phyloP scores from a whole-genome alignment of 805 yeast genomes.

The Teunomyces panamensis region DNA sequence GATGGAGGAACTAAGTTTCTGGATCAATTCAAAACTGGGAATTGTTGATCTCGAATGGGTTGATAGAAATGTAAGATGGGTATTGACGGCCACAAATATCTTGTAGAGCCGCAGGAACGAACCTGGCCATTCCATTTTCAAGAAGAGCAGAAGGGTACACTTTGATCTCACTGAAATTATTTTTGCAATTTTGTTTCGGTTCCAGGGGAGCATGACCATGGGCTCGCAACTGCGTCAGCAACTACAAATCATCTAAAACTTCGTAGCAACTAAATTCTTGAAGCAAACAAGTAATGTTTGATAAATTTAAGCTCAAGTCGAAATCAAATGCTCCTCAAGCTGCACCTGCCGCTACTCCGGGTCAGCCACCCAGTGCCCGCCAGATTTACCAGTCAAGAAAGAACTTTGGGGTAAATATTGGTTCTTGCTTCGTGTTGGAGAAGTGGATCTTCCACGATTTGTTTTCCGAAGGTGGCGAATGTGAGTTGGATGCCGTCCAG shows the following conservation, averaged over 20 bases:
- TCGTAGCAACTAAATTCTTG: conserved; percentile 5
- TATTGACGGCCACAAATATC: conserved; percentile 27
- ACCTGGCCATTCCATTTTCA: conserved; percentile 3
- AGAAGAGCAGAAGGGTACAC: not conserved
- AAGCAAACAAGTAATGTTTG: conserved; percentile 20
- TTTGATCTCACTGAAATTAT: not conserved
- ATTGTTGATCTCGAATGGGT: conserved; percentile 33
- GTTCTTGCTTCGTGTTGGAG: conserved; percentile 76
- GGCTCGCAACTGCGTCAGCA: not conserved
- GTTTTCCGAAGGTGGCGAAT: conserved; percentile 55
- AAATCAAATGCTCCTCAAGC: conserved; percentile 21
- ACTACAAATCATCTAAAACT: too few species aligned
- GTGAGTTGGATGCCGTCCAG: conserved; percentile 73
- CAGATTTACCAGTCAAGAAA: conserved; percentile 57
- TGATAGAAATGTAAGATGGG: conserved; percentile 40
- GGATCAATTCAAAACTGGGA: conserved; percentile 27
- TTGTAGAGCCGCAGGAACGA: conserved; percentile 7
- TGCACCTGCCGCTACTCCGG: conserved; percentile 33
- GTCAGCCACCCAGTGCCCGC: conserved; percentile 33
- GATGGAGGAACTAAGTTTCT: conserved; percentile 28
- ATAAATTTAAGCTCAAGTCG: conserved; percentile 31
- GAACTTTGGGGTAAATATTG: conserved; percentile 84
- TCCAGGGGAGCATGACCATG: not conserved
- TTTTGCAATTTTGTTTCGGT: not conserved
- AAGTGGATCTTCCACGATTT: conserved; percentile 69